phyloP scores from a whole-genome alignment of 257 asterid genomes.

The Solanum ossicruentum region DNA sequence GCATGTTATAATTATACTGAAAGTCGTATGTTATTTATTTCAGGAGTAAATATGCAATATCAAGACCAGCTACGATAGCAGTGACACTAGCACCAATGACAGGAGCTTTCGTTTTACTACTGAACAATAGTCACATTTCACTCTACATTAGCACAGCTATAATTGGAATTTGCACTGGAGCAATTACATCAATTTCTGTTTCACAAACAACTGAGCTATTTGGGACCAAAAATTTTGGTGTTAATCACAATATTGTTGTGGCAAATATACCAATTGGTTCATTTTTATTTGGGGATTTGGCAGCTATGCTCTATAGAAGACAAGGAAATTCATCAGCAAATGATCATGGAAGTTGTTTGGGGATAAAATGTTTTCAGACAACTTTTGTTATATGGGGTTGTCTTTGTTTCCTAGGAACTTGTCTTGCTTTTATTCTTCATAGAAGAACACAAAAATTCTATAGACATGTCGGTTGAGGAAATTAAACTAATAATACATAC shows the following conservation, averaged over 20 bases:
- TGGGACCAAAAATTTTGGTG: constrained; percentile 48
- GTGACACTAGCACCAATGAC: constrained; percentile 60
- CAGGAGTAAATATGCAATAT: constrained; percentile 30
- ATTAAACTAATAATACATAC: neutral
- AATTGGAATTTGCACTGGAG: constrained; percentile 61
- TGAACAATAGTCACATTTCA: neutral
- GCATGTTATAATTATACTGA: neutral
- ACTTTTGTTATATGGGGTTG: constrained; percentile 51
- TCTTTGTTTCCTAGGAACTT: constrained; percentile 41
- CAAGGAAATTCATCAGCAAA: neutral
- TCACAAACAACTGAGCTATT: constrained; percentile 55
- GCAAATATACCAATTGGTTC: constrained; percentile 63
- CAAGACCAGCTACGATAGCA: constrained; percentile 55
- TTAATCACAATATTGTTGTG: constrained; percentile 62
- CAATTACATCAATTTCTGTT: constrained; percentile 56
- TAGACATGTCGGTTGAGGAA: neutral
- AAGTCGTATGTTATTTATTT: neutral
- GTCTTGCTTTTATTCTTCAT: constrained; percentile 35
- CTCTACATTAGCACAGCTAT: constrained; percentile 51
- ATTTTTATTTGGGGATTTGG: constrained; percentile 50
- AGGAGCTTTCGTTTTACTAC: constrained; percentile 55
- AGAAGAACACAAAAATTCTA: constrained; percentile 28
- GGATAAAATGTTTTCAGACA: constrained; percentile 36
- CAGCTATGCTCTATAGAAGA: constrained; percentile 39
- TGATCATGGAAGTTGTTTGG: constrained; percentile 26